Conservation (phyloP, 257 asterid genomes). For the Solanum virginianum region DNA sequence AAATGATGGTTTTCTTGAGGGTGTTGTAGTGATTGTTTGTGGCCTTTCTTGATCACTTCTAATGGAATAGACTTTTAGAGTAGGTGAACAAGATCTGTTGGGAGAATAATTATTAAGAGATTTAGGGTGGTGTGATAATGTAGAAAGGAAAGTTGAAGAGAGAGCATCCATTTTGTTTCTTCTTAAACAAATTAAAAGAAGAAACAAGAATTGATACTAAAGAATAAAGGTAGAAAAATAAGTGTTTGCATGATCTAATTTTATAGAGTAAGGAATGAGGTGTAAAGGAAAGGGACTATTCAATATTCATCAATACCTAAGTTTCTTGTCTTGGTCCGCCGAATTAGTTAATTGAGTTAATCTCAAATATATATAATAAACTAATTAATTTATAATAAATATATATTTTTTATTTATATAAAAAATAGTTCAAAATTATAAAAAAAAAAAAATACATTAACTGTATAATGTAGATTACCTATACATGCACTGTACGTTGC, state of each 20-base stretch:
- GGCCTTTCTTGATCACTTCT: conserved; percentile 24
- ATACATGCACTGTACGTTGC: too few relatives aligned
- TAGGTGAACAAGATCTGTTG: background rate
- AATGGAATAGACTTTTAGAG: conserved; percentile 13
- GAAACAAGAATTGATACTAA: background rate
- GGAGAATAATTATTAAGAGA: background rate
- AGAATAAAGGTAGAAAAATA: background rate
- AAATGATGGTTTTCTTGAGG: background rate
- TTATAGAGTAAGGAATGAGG: background rate
- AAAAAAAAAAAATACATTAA: too few relatives aligned
- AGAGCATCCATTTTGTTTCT: conserved; percentile 33
- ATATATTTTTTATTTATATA: too few relatives aligned
- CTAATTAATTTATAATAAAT: too few relatives aligned
- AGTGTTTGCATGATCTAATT: background rate
- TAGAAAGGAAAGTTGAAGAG: conserved; percentile 35
- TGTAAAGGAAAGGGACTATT: background rate
- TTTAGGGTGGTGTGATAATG: conserved; percentile 7
- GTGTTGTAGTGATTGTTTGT: conserved; percentile 3
- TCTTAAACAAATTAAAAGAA: background rate
- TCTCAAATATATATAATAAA: too few relatives aligned
- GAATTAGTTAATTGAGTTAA: too few relatives aligned
- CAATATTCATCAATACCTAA: background rate
- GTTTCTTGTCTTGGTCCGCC: too few relatives aligned
- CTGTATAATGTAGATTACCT: too few relatives aligned
- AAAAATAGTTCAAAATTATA: too few relatives aligned